Conservation (phyloP, 2,329 filamentous ascomycete genomes). For the Septoria petroselini region DNA sequence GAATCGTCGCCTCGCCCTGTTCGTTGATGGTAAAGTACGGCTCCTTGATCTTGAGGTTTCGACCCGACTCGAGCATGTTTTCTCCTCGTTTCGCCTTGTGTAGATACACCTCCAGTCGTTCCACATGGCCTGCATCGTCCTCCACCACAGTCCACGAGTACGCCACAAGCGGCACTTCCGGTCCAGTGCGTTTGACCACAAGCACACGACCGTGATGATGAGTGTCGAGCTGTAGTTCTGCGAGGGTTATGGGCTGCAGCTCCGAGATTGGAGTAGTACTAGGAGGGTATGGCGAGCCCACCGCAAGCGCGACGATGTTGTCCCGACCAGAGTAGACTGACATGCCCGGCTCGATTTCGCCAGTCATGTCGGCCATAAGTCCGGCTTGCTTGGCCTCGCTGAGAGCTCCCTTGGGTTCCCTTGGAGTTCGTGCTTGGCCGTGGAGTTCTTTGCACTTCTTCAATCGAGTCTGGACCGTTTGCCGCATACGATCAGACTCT, state of each 20-base stretch:
- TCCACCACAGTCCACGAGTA: conserved; percentile 36
- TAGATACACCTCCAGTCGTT: conserved; percentile 32
- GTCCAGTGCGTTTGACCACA: conserved; percentile 24
- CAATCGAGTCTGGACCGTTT: conserved; percentile 12
- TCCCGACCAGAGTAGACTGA: conserved; percentile 6
- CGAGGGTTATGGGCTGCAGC: conserved; percentile 7
- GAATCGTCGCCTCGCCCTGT: conserved; percentile 30
- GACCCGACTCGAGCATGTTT: conserved; percentile 36
- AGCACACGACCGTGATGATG: conserved; percentile 26
- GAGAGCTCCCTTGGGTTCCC: conserved; percentile 13
- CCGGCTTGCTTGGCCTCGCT: conserved; percentile 11
- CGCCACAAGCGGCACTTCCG: conserved; percentile 22
- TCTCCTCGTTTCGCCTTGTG: conserved; percentile 35
- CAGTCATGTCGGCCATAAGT: conserved; percentile 21
- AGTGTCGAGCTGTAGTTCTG: conserved; percentile 23
- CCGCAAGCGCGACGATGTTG: conserved; percentile 11
- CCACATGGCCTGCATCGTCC: conserved; percentile 26
- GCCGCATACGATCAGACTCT: conserved; percentile 14
- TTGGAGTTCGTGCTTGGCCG: conserved; percentile 7
- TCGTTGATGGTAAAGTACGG: conserved; percentile 34
- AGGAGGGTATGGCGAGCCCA: conserved; percentile 11
- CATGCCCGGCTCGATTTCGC: conserved; percentile 10
- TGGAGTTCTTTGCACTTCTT: conserved; percentile 14
- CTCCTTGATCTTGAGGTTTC: conserved; percentile 32
- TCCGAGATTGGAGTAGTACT: not conserved